Percentiles rank a stretch among this genome's conserved stretches.
phyloP scores from a whole-genome alignment of 106 monocot species.

The Narthecium ossifragum region DNA sequence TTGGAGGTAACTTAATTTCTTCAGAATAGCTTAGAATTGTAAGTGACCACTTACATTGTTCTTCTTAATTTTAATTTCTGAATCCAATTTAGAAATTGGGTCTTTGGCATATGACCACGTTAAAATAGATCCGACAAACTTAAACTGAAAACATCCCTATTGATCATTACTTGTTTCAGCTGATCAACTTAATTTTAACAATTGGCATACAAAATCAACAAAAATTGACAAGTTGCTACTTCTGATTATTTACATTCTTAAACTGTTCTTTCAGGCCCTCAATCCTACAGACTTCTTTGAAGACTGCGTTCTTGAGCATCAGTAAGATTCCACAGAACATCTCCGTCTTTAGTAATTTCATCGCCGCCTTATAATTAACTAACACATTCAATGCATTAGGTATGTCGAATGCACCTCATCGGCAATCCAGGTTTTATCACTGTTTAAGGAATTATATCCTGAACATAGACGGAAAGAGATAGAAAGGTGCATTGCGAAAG shows the following conservation, averaged over 20 bases:
- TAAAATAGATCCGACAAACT: too few relatives aligned
- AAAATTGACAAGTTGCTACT: too few relatives aligned
- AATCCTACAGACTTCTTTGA: conserved; percentile 97
- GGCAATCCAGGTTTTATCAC: conserved; percentile 25
- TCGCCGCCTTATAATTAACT: background rate
- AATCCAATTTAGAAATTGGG: too few relatives aligned
- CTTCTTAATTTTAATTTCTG: too few relatives aligned
- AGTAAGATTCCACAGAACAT: conserved; percentile 45
- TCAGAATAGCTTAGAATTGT: too few relatives aligned
- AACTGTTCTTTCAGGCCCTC: conserved; percentile 54
- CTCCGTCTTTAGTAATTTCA: background rate
- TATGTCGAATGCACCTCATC: conserved; percentile 47
- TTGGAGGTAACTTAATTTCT: conserved; percentile 57
- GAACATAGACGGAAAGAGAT: conserved; percentile 29
- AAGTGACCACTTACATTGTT: too few relatives aligned
- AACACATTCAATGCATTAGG: background rate
- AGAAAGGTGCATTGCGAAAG: conserved; percentile 23
- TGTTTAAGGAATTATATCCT: conserved; percentile 31
- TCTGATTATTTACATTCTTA: too few relatives aligned
- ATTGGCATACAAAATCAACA: too few relatives aligned
- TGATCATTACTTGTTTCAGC: too few relatives aligned
- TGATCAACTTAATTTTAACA: too few relatives aligned
- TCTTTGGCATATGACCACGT: too few relatives aligned
- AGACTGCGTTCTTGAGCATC: conserved; percentile 87
- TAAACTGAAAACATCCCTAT: too few relatives aligned